Evolutionary conservation across 228 moss, liverwort and hornwort genomes (phyloP), one percentile per base, ranked within the genome.

Genomic region (Sphagnum fallax): DNA sequence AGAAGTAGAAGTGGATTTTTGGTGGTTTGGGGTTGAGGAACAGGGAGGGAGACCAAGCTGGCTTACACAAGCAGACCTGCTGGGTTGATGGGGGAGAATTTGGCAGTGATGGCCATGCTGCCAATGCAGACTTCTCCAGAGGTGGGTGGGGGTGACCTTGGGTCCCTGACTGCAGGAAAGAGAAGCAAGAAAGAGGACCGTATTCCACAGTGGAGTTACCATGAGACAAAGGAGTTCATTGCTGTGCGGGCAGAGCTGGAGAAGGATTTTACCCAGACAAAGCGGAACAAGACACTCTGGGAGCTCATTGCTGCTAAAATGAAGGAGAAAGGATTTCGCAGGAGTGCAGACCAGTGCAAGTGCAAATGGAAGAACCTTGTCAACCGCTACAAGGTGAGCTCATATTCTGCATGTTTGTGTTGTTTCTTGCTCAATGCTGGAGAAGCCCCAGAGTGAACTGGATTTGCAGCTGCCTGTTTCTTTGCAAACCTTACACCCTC

Each of bases 361-460:
- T 94, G 98, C 79, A 98, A 98, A 83, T 98, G 98, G 98, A 98
- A 98, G 80, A 98, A 98, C 72, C 80, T 98, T 69, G 98, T 98
- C 74, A 98, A 98, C 69, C 90, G 98, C 16, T 98, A 92, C 79
- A 98, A 98, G 98, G 98, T 52, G 10, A 8, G 55, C 8, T 55
- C 55, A 1, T 55, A 12, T 55, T 55, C 12, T 55, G 9, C 9
- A 8, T 4, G 1, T 4, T 8, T 55, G 8, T 55, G 55, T 8
- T 1, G 55, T 55, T 12, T 55, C 55, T 55, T 55, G 8, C 9
- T 55, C 55, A 55, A 55, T 55, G 32, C 32, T 32, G 32, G 32
- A 32, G 32, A 32, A 32, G 32, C 32, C 32, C 32, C 32, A 32
- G 2, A 32, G 32, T 32, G 32, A 32, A 32, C 2, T 32, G 32